phyloP scores from a whole-genome alignment of 2,329 filamentous ascomycete genomes.

The Endoconidiophora polonica region DNA sequence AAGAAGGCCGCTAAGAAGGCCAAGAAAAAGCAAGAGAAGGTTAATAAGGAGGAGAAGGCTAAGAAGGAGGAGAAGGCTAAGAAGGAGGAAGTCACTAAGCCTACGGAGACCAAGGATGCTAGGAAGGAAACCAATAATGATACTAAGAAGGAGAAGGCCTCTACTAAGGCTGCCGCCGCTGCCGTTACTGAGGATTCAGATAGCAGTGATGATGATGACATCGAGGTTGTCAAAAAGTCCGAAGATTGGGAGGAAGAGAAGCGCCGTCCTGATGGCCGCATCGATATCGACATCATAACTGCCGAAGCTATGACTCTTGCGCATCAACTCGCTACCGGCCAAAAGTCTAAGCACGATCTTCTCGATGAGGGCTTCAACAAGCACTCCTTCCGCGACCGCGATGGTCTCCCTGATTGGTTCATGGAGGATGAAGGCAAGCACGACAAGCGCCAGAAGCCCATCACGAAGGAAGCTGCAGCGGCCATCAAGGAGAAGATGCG shows the following conservation, averaged over 20 bases:
- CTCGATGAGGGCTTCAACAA: constrained; percentile 91
- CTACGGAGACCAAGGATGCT: constrained; percentile 9
- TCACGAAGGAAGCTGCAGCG: constrained; percentile 71
- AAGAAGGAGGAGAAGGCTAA: constrained; percentile 14
- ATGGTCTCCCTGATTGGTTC: constrained; percentile 95
- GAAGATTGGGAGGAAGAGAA: constrained; percentile 52
- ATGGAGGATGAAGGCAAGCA: constrained; percentile 78
- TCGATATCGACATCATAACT: constrained; percentile 96
- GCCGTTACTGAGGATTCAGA: constrained; percentile 13
- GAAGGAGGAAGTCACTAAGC: constrained; percentile 1
- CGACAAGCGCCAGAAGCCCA: constrained; percentile 72
- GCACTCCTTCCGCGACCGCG: constrained; percentile 73
- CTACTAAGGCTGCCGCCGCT: constrained; percentile 2
- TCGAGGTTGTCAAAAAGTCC: constrained; percentile 44
- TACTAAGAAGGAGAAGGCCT: constrained; percentile 2
- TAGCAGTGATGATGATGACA: constrained; percentile 25
- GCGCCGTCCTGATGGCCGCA: constrained; percentile 43
- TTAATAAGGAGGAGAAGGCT: constrained; percentile 15
- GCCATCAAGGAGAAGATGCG: constrained; percentile 92
- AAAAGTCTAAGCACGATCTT: constrained; percentile 62
- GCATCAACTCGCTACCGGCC: constrained; percentile 73
- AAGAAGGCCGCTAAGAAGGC: constrained; percentile 17
- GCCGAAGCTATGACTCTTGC: constrained; percentile 97
- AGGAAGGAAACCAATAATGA: constrained; percentile 4
- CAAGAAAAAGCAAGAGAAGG: constrained; percentile 20